Percentiles rank a stretch among this genome's conserved stretches.
Conservation (phyloP, 495 filamentous ascomycete genomes). For the Elasticomyces elasticus region DNA sequence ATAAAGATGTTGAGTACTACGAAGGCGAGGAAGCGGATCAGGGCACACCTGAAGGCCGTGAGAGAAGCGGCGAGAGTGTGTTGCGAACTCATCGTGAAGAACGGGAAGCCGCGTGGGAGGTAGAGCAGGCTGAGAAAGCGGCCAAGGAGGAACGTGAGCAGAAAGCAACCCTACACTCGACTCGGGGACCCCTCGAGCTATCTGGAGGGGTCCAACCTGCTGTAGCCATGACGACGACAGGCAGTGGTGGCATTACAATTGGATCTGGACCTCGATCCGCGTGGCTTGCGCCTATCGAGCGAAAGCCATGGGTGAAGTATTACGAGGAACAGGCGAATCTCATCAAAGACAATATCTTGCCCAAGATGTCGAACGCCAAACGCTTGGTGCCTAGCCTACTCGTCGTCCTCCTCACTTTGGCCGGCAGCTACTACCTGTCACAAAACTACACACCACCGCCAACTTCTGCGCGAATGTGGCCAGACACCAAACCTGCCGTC, state of each 20-base stretch:
- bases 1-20: conserved; percentile 18
- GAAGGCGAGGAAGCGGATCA: conserved; percentile 5
- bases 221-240: conserved; percentile 1
- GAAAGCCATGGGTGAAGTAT: conserved; percentile 24
- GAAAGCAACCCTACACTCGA: background rate
- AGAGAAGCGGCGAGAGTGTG: conserved; percentile 29
- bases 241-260: conserved; percentile 6
- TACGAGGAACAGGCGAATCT: conserved; percentile 22
- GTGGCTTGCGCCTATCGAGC: conserved; percentile 7
- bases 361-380: conserved; percentile 28
- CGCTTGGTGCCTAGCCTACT: conserved; percentile 57
- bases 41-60: conserved; percentile 14
- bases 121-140: conserved; percentile 8
- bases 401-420: conserved; percentile 45
- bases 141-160: conserved; percentile 2
- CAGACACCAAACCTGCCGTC: conserved; percentile 64
- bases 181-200: conserved; percentile 17
- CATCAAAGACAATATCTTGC: conserved; percentile 14
- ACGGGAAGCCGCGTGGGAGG: conserved; percentile 13
- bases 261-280: background rate
- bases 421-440: conserved; percentile 45
- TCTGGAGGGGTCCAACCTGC: conserved; percentile 16
- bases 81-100: conserved; percentile 38
- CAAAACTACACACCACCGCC: conserved; percentile 54
- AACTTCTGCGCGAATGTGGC: conserved; percentile 51